A percentile compares a stretch with the other conserved stretches of the same genome.
These are phyloP conservation scores for Blastobotrys mokoenaii DNA, from an alignment of 805 yeast species.

Conservation along the genomic window DNA sequence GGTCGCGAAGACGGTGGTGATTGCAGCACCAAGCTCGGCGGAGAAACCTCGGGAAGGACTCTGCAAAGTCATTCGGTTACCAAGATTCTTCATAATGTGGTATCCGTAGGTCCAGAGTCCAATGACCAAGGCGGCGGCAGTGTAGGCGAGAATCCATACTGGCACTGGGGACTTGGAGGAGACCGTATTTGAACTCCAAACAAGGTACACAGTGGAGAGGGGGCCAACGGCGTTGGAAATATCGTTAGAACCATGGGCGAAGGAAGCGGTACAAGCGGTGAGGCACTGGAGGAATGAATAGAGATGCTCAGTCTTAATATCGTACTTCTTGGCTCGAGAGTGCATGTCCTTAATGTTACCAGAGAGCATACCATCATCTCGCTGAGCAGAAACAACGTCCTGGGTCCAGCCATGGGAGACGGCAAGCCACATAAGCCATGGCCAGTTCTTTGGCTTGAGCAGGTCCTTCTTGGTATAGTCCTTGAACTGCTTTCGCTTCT, in stretches of 20 bases:
- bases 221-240: constrained; percentile 76
- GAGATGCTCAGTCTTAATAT: constrained; percentile 59
- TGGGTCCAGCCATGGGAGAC: not conserved
- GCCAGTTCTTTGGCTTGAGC: constrained; percentile 49
- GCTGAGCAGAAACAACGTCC: not conserved
- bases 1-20: constrained; percentile 68
- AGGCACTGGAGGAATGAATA: constrained; percentile 61
- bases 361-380: not conserved
- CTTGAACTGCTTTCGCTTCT: not conserved
- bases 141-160: constrained; percentile 59
- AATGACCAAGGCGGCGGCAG: constrained; percentile 57
- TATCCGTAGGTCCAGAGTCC: constrained; percentile 70
- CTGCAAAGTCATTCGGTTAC: constrained; percentile 65
- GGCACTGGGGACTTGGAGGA: constrained; percentile 51
- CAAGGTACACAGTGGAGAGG: constrained; percentile 51
- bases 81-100: constrained; percentile 59
- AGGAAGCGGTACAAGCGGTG: constrained; percentile 73
- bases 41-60: constrained; percentile 74
- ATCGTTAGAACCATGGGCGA: constrained; percentile 78
- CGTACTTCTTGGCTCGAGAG: constrained; percentile 50
- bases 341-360: not conserved
- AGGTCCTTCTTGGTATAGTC: constrained; percentile 10
- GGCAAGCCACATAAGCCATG: constrained; percentile 15
- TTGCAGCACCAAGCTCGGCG: constrained; percentile 70
- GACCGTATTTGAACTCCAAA: constrained; percentile 48